Conservation (phyloP, 192 early-diverging fungal species). For the Endogone sp. region DNA sequence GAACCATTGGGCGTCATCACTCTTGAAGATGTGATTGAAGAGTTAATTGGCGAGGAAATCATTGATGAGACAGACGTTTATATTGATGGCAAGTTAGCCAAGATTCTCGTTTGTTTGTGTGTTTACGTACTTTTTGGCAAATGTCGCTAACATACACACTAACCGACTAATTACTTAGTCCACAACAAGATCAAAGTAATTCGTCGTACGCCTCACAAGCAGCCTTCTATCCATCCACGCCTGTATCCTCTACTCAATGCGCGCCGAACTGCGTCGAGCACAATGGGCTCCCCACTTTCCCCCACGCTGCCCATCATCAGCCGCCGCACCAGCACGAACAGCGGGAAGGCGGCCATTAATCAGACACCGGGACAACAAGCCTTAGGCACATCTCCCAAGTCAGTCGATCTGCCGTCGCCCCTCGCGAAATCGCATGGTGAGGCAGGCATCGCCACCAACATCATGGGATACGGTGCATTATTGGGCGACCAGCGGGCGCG, state of each 20-base stretch:
- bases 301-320: neutral
- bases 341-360: too few species aligned
- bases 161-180: slow-evolving; percentile 29
- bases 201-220: slow-evolving; percentile 18
- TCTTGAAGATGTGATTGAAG: slow-evolving; percentile 82
- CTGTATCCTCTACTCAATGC: neutral
- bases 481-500: neutral
- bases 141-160: slow-evolving; percentile 23
- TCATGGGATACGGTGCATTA: neutral
- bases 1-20: slow-evolving; percentile 71
- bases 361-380: too few species aligned
- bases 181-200: slow-evolving; percentile 58
- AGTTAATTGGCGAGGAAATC: slow-evolving; percentile 80
- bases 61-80: slow-evolving; percentile 76
- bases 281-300: neutral
- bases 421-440: neutral
- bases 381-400: too few species aligned
- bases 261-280: neutral
- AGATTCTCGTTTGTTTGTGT: neutral
- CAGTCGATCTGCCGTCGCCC: neutral
- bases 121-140: slow-evolving; percentile 11
- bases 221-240: neutral
- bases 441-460: neutral
- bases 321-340: neutral
- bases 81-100: slow-evolving; percentile 19